Percentiles rank a stretch among this genome's conserved stretches.
These are phyloP conservation scores for Ajuga reptans DNA, from an alignment of 305 asterid genomes.

Conservation along the genomic window DNA sequence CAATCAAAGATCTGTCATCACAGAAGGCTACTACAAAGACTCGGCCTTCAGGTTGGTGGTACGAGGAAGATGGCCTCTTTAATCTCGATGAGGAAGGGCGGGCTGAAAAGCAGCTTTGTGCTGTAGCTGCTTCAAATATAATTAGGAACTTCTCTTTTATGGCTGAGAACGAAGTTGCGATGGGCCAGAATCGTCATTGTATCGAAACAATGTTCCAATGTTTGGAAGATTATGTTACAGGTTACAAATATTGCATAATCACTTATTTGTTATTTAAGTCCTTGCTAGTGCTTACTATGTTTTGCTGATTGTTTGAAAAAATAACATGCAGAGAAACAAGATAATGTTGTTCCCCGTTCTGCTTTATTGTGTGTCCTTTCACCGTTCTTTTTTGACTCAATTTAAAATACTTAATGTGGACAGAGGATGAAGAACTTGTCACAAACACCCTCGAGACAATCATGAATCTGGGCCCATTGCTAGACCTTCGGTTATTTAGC, in stretches of 20 bases:
- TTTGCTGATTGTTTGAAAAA: background rate
- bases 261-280: no score
- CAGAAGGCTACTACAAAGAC: conserved; percentile 43
- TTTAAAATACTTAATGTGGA: conserved; percentile 21
- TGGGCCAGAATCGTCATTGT: conserved; percentile 93
- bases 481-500: conserved; percentile 86
- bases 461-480: conserved; percentile 84
- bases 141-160: conserved; percentile 87
- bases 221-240: conserved; percentile 79
- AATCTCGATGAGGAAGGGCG: conserved; percentile 85
- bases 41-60: conserved; percentile 85
- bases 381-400: conserved; percentile 13
- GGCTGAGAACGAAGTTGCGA: conserved; percentile 89
- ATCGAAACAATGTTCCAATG: conserved; percentile 87
- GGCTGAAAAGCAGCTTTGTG: conserved; percentile 75
- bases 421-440: conserved; percentile 98
- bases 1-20: conserved; percentile 49
- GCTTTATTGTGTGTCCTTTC: background rate
- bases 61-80: conserved; percentile 89
- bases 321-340: background rate
- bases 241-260: conserved; percentile 28
- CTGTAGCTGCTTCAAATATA: conserved; percentile 90
- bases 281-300: no score
- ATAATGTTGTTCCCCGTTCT: background rate
- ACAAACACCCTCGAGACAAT: conserved; percentile 82